Evolutionary conservation across 73 alveolate species (phyloP).

Genomic region (Breviolum minutum): DNA sequence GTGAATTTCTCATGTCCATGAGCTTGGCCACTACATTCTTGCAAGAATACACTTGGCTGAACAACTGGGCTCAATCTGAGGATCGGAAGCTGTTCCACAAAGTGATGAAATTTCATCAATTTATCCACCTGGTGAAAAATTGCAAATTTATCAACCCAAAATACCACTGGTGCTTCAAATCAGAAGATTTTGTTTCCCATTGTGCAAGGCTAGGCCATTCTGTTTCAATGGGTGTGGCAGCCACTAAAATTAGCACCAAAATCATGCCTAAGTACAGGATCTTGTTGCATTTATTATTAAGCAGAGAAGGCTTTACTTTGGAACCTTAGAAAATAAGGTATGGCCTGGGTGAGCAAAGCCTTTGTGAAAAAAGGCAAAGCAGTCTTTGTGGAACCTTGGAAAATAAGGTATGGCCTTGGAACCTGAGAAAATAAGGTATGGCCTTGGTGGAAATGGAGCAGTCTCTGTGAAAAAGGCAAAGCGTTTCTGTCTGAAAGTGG

Average conservation of each 20-base stretch:
- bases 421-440: no score
- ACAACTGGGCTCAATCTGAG: neutral
- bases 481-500: no score
- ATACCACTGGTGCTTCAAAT: slow-evolving; percentile 35
- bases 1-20: neutral
- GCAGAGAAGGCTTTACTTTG: slow-evolving; percentile 12
- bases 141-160: neutral
- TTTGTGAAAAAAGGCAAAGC: no score
- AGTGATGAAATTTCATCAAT: neutral
- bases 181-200: slow-evolving; percentile 5
- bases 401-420: no score
- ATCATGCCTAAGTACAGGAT: neutral
- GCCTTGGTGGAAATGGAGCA: no score
- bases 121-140: neutral
- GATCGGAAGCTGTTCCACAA: neutral
- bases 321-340: no score
- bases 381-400: neutral
- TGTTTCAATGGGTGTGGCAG: neutral
- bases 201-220: neutral
- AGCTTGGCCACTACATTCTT: neutral
- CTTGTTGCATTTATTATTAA: slow-evolving; percentile 3
- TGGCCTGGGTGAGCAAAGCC: no score
- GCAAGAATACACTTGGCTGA: neutral
- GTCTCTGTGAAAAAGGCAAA: no score
- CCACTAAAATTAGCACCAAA: neutral